These are phyloP conservation scores for Saturnispora zaruensis DNA, from an alignment of 805 yeast species.

Conservation along the genomic window DNA sequence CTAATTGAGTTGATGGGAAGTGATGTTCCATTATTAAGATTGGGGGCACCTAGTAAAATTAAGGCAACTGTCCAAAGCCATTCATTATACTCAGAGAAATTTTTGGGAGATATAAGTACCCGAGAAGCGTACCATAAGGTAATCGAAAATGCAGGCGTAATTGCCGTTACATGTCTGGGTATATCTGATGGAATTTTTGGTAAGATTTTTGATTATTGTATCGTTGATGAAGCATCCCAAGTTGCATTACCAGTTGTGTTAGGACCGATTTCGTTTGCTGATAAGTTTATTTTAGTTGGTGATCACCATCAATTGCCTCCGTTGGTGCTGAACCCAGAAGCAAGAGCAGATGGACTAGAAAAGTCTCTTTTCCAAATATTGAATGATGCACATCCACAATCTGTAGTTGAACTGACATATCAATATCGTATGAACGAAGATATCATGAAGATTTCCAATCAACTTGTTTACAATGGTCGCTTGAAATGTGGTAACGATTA, in stretches of 20 bases:
- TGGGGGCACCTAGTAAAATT: conserved; percentile 53
- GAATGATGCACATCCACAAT: conserved; percentile 62
- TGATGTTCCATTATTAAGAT: conserved; percentile 45
- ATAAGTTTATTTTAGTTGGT: conserved; percentile 86
- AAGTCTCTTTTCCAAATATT: conserved; percentile 68
- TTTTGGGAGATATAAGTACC: conserved; percentile 21
- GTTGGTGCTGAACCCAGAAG: conserved; percentile 59
- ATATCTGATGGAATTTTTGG: conserved; percentile 54
- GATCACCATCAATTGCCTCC: conserved; percentile 95
- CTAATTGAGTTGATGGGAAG: conserved; percentile 33
- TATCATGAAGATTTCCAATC: conserved; percentile 75
- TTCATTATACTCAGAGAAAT: conserved; percentile 36
- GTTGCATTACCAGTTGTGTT: conserved; percentile 84
- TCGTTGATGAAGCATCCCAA: conserved; percentile 95
- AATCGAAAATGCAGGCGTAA: conserved; percentile 55
- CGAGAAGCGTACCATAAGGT: conserved; percentile 39
- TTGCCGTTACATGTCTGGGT: conserved; percentile 85
- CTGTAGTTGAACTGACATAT: conserved; percentile 66
- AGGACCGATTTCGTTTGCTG: conserved; percentile 76
- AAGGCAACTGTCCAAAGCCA: conserved; percentile 53
- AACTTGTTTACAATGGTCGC: conserved; percentile 64
- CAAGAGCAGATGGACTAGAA: conserved; percentile 57
- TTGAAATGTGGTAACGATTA: conserved; percentile 63
- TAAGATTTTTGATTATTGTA: conserved; percentile 76
- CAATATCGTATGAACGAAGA: conserved; percentile 94